Conservation (phyloP, 1,139 yeast genomes). For the Pneumocystis wakefieldiae region DNA sequence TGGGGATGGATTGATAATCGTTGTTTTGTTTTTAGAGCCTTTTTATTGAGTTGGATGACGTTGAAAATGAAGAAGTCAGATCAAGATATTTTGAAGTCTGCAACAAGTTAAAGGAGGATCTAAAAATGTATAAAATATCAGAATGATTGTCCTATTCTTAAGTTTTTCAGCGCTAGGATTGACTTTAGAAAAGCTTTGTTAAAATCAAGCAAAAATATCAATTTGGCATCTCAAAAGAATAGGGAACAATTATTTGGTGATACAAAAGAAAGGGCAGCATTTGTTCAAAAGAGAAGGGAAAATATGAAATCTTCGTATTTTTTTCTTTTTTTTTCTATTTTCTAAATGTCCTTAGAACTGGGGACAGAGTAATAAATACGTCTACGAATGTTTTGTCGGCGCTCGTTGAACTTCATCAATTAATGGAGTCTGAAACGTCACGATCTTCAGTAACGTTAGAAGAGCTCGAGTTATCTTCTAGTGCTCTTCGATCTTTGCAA, state of each 20-base stretch:
- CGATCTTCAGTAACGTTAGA: conserved; percentile 50
- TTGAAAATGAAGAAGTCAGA: background rate
- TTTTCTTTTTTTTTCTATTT: background rate
- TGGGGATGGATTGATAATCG: no score
- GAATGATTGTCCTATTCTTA: background rate
- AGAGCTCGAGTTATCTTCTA: conserved; percentile 44
- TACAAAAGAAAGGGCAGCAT: background rate
- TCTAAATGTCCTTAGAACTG: background rate
- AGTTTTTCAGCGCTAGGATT: background rate
- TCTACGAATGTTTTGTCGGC: conserved; percentile 9
- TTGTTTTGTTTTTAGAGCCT: background rate
- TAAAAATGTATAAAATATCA: background rate
- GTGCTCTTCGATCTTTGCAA: conserved; percentile 36
- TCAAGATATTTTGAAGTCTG: background rate
- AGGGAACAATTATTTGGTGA: background rate
- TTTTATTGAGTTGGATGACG: background rate
- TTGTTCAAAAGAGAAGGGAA: background rate
- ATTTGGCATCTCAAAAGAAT: background rate
- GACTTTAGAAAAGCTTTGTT: background rate
- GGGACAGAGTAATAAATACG: conserved; percentile 4
- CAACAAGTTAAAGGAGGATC: background rate
- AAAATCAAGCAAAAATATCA: background rate
- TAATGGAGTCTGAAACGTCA: conserved; percentile 20
- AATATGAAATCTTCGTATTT: background rate
- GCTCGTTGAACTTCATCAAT: conserved; percentile 7